Percentiles rank a stretch among this genome's conserved stretches.
These are phyloP conservation scores for Pinguiococcus pyrenoidosus DNA, from an alignment of 108 stramenopile species.

Conservation along the genomic window DNA sequence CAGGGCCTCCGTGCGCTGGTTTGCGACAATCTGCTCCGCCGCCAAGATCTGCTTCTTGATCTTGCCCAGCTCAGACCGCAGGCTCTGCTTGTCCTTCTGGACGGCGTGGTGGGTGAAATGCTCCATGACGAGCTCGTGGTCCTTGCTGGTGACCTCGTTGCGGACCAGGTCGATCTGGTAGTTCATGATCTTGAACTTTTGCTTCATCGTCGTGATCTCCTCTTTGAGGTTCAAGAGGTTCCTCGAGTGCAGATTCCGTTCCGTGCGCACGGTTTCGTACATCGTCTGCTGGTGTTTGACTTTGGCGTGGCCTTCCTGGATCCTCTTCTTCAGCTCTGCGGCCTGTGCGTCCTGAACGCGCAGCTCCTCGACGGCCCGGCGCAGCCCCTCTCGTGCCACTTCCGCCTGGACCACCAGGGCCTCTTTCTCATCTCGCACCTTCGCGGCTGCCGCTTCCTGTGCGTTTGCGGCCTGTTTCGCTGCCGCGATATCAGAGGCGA, in stretches of 20 bases:
- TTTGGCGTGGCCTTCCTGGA: conserved; percentile 12
- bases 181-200: conserved; percentile 48
- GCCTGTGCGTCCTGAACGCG: conserved; percentile 39
- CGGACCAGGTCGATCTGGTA: conserved; percentile 51
- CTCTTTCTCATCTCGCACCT: conserved; percentile 22
- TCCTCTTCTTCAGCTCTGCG: conserved; percentile 41
- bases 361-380: conserved; percentile 36
- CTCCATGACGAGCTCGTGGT: conserved; percentile 48
- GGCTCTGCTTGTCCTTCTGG: conserved; percentile 40
- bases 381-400: conserved; percentile 14
- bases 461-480: conserved; percentile 15
- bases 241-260: conserved; percentile 45
- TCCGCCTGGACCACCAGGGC: conserved; percentile 30
- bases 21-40: conserved; percentile 34
- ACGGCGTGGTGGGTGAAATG: conserved; percentile 34
- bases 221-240: conserved; percentile 44
- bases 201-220: conserved; percentile 45
- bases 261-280: conserved; percentile 44
- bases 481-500: conserved; percentile 28
- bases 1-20: conserved; percentile 40
- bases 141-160: conserved; percentile 48
- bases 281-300: conserved; percentile 53
- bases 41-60: conserved; percentile 43
- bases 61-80: conserved; percentile 44
- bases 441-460: conserved; percentile 14